Evolutionary conservation across 805 yeast species (phyloP).

Genomic region (Spathaspora passalidarum): DNA sequence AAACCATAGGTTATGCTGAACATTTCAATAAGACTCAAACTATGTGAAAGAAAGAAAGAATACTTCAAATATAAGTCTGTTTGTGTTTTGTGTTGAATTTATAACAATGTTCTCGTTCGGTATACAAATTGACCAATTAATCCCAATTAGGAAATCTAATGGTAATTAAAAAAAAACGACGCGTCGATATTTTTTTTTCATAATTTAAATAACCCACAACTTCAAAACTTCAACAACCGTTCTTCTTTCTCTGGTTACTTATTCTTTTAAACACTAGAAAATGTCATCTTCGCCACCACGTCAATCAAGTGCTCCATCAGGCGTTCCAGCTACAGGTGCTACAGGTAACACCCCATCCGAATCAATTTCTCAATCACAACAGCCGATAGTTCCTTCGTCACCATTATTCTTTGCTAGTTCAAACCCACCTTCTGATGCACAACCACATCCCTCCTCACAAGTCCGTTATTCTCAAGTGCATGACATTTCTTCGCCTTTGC

Average conservation of each 20-base stretch:
- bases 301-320: not conserved
- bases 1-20: too few relatives aligned
- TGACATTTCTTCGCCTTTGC: constrained; percentile 49
- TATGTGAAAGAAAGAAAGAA: too few relatives aligned
- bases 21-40: too few relatives aligned
- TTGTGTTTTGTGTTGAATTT: too few relatives aligned
- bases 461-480: constrained; percentile 17
- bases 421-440: constrained; percentile 35
- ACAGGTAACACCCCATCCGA: constrained; percentile 24
- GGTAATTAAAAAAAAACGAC: constrained; percentile 18
- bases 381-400: constrained; percentile 49
- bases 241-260: not conserved
- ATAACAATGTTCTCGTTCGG: too few relatives aligned
- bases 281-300: constrained; percentile 36
- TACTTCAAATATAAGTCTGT: too few relatives aligned
- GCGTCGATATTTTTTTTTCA: constrained; percentile 14
- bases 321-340: not conserved
- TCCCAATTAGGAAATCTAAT: constrained; percentile 26
- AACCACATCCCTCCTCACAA: constrained; percentile 7
- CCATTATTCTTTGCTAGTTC: constrained; percentile 55
- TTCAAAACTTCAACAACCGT: not conserved
- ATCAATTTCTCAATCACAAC: constrained; percentile 35
- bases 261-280: not conserved
- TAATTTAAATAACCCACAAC: not conserved
- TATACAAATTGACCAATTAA: too few relatives aligned